Base-by-base conservation (phyloP, 2,329 filamentous ascomycete genomes). In the Pseudogymnoascus pannorum region DNA sequence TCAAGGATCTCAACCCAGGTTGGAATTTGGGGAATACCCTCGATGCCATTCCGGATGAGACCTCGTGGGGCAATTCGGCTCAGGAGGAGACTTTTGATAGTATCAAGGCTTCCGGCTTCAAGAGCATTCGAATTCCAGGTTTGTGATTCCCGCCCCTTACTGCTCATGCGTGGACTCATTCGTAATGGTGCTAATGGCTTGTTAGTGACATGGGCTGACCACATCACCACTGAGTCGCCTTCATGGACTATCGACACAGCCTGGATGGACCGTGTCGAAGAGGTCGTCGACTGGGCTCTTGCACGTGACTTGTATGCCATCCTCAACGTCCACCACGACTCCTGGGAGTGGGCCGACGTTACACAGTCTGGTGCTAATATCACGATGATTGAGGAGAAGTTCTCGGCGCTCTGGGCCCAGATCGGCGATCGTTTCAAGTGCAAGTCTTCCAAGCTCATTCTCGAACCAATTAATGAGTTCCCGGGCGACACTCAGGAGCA, bases 21-120 rank as follows among this genome's bases (percentile, higher is more conserved):
- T 86, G 83, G 83, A 86, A 85, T 64, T 66, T 85, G 7, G 83
- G 83, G 8, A 86, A 86, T 61, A 84, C 81, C 0, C 75, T 86
- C 29, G 84, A 85, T 67, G 81, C 81, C 1, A 71, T 77, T 6
- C 78, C 81, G 4, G 73, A 78, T 57, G 83, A 86, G 68, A 81
- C 80, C 4, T 80, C 77, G 2, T 86, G 82, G 83, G 82, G 82
- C 65, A 85, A 85, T 61, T 74, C 77, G 0, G 76, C 79, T 0
- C 81, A 84, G 0, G 72, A 77, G 5, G 68, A 69, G 1, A 83
- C 81, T 0, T 82, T 86, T 61, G 74, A 80, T 44, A 73, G 78
- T 58, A 75, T 82, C 33, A 80, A 81, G 67, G 72, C 74, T 1
- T 75, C 79, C 1, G 83, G 83, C 0, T 86, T 83, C 73, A 84